Conservation (phyloP, 73 alveolate genomes). For the Paramecium sexaurelia region DNA sequence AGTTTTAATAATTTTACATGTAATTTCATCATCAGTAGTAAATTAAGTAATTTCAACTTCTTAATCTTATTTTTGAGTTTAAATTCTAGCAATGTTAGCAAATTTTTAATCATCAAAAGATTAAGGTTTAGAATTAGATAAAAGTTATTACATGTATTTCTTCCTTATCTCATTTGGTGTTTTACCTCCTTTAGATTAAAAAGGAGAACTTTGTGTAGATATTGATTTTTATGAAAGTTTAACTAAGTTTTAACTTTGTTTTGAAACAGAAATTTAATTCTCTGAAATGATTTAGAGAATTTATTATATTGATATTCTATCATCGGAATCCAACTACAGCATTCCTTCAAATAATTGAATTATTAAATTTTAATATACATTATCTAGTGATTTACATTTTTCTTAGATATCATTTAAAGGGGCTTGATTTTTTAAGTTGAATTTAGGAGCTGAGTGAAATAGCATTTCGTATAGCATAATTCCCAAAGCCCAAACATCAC, state of each 20-base stretch:
- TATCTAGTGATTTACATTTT: background rate
- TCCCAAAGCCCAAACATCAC: slow-evolving; percentile 71
- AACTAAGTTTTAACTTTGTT: background rate
- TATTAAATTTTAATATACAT: background rate
- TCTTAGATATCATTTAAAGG: background rate
- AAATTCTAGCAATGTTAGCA: background rate
- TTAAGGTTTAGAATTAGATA: background rate
- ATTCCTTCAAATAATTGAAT: background rate
- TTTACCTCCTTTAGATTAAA: background rate
- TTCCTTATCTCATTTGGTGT: background rate
- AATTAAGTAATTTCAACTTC: background rate
- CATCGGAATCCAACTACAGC: background rate
- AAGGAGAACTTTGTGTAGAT: background rate
- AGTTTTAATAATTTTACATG: background rate
- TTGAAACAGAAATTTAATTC: background rate
- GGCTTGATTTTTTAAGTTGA: background rate
- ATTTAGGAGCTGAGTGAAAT: background rate
- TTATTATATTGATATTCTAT: background rate
- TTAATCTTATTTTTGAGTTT: background rate
- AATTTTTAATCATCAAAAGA: background rate
- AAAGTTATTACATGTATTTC: background rate
- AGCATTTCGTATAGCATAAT: slow-evolving; percentile 1
- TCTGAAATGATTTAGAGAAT: background rate
- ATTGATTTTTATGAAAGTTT: background rate
- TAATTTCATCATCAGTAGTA: background rate